phyloP scores from a whole-genome alignment of 192 early-diverging fungal species.

The Umbelopsis isabellina region DNA sequence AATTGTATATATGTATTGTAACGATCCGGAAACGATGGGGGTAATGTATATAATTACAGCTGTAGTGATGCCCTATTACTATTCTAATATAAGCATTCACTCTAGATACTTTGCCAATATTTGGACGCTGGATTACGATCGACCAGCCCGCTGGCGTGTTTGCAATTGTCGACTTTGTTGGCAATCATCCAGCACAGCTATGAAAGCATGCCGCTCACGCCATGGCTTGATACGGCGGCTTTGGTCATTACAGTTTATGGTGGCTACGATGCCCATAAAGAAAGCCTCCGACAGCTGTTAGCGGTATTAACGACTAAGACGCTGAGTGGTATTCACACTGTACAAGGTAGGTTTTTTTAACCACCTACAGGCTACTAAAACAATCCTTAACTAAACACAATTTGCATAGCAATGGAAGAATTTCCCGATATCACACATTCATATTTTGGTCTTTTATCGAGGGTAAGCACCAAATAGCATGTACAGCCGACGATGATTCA shows the following conservation, averaged over 20 bases:
- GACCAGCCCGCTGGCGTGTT: conserved; percentile 44
- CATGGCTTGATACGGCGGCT: conserved; percentile 54
- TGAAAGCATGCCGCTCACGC: conserved; percentile 35
- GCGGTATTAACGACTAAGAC: conserved; percentile 37
- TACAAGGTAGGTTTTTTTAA: conserved; percentile 32
- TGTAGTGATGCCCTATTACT: not conserved
- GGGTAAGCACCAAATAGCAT: conserved; percentile 35
- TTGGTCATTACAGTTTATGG: conserved; percentile 56
- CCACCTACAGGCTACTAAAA: too few relatives aligned
- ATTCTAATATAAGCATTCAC: not conserved
- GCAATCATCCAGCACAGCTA: conserved; percentile 45
- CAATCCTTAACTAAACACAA: too few relatives aligned
- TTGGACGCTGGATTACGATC: conserved; percentile 53
- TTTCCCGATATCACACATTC: conserved; percentile 54
- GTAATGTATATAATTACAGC: conserved; percentile 28
- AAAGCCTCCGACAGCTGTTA: conserved; percentile 36
- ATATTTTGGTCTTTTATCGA: conserved; percentile 51
- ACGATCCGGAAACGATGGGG: conserved; percentile 47
- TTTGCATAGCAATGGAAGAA: conserved; percentile 53
- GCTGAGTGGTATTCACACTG: conserved; percentile 43
- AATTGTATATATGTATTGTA: conserved; percentile 44
- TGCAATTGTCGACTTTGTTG: conserved; percentile 44
- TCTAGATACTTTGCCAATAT: conserved; percentile 47
- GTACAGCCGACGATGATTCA: too few relatives aligned
- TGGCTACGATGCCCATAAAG: conserved; percentile 34